Evolutionary conservation across 2,329 filamentous ascomycete genomes (phyloP).

Genomic region (Ambrosiella beaveri): DNA sequence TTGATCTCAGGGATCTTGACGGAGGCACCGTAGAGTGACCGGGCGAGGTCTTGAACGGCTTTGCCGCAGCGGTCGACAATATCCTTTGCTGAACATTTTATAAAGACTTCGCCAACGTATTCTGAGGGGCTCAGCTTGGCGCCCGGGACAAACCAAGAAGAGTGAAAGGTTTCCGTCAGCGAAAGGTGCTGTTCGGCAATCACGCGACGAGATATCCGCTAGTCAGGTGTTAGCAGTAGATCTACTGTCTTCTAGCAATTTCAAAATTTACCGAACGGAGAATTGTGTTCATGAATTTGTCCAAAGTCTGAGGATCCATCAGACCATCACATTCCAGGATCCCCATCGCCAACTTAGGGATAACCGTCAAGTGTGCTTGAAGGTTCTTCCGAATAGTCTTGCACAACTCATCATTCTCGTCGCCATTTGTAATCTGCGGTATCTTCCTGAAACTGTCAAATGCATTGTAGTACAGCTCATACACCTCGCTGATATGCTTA

Average conservation of each 20-base stretch:
- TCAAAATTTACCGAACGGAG: constrained; percentile 58
- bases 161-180: constrained; percentile 83
- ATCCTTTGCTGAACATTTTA: constrained; percentile 80
- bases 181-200: constrained; percentile 96
- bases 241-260: too few relatives aligned
- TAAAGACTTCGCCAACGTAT: constrained; percentile 88
- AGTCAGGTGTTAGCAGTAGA: constrained; percentile 12
- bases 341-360: constrained; percentile 85
- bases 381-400: constrained; percentile 62
- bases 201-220: constrained; percentile 87
- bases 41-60: constrained; percentile 57
- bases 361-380: constrained; percentile 78
- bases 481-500: constrained; percentile 80
- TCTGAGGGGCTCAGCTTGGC: constrained; percentile 57
- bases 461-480: constrained; percentile 92
- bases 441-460: constrained; percentile 81
- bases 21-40: constrained; percentile 54
- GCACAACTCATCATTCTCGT: constrained; percentile 83
- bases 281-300: constrained; percentile 90
- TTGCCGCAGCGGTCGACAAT: constrained; percentile 71
- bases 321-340: constrained; percentile 77
- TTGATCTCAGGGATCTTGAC: constrained; percentile 62
- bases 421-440: constrained; percentile 64
- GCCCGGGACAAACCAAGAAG: constrained; percentile 74
- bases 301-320: constrained; percentile 64